These are phyloP conservation scores for Lasiosphaeriaceae sp. DNA, from an alignment of 495 filamentous ascomycete genomes.

Conservation along the genomic window DNA sequence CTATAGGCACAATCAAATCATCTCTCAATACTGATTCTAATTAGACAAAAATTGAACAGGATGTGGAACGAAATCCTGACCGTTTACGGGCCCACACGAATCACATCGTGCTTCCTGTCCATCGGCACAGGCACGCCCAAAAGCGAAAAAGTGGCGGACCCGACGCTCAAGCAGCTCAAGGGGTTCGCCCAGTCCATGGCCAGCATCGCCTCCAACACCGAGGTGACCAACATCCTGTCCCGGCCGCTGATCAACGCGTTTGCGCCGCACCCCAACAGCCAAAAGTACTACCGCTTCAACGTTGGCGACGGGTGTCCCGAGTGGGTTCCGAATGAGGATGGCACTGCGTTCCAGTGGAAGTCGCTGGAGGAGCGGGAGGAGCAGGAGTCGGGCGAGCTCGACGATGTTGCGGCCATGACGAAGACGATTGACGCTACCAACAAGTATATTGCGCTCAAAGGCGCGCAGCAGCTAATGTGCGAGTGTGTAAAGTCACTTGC, in stretches of 20 bases:
- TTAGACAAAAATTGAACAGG: neutral
- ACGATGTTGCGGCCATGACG: neutral
- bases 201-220: neutral
- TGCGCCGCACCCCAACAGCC: neutral
- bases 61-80: conserved; percentile 1
- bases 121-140: conserved; percentile 1
- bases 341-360: neutral
- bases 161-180: neutral
- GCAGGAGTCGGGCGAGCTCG: neutral
- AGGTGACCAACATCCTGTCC: conserved; percentile 1
- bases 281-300: conserved; percentile 2
- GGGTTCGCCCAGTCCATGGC: neutral
- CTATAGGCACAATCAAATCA: too few species aligned
- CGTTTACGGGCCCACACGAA: neutral
- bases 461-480: neutral
- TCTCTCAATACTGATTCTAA: neutral
- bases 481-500: neutral
- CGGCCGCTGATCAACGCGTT: conserved; percentile 1
- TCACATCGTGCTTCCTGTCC: neutral
- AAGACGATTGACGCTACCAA: neutral
- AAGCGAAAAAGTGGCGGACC: neutral
- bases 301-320: neutral
- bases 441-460: neutral
- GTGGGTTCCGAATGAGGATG: neutral
- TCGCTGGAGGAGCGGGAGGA: neutral